Conservation (phyloP, 495 filamentous ascomycete species). For the Trichocladium antarcticum region DNA sequence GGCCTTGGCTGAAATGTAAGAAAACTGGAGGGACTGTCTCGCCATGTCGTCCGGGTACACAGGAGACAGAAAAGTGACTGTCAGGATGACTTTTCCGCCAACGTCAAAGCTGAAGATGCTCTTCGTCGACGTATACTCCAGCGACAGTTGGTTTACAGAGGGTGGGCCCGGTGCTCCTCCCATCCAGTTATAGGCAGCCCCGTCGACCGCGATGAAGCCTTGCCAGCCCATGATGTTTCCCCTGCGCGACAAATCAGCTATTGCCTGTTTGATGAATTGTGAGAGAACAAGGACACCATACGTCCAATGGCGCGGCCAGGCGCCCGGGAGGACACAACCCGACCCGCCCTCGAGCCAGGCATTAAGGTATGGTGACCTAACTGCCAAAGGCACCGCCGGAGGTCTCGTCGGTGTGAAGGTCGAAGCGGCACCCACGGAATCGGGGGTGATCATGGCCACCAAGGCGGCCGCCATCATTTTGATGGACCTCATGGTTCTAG, state of each 20-base stretch:
- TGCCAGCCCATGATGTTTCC: conserved; percentile 69
- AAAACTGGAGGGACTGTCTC: conserved; percentile 76
- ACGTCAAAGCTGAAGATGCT: conserved; percentile 79
- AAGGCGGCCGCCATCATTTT: conserved; percentile 5
- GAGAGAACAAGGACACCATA: not conserved
- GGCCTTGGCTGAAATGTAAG: conserved; percentile 69
- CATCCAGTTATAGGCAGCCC: conserved; percentile 50
- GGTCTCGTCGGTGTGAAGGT: conserved; percentile 16
- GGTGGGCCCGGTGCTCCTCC: conserved; percentile 45
- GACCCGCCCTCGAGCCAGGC: conserved; percentile 24
- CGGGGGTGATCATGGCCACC: conserved; percentile 4
- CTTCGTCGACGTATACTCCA: conserved; percentile 76
- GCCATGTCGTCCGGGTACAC: conserved; percentile 77
- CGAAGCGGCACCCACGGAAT: conserved; percentile 4
- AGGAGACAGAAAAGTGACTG: conserved; percentile 75
- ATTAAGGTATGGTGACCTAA: conserved; percentile 25
- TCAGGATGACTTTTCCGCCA: conserved; percentile 51
- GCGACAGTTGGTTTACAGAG: conserved; percentile 35
- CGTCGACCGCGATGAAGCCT: conserved; percentile 49
- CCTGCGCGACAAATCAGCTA: conserved; percentile 41
- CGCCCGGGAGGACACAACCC: conserved; percentile 16
- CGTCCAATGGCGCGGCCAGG: conserved; percentile 25
- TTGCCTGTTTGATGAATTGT: not conserved
- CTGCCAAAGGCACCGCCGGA: conserved; percentile 21
- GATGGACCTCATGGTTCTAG: conserved; percentile 3